Conservation (phyloP, 2,329 filamentous ascomycete genomes). For the Diaporthe destruens region DNA sequence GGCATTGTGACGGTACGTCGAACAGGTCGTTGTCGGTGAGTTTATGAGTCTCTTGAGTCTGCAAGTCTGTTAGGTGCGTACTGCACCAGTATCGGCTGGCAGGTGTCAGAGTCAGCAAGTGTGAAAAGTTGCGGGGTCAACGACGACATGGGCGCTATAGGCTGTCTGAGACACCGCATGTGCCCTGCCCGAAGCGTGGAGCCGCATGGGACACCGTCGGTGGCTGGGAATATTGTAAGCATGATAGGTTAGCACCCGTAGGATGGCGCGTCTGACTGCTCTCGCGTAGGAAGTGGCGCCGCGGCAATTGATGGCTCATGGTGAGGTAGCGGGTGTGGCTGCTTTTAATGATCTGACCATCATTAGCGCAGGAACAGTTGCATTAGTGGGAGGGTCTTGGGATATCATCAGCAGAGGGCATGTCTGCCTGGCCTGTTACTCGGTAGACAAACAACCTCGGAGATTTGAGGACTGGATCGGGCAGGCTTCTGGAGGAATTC, state of each 20-base stretch:
- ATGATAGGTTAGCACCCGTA: constrained; percentile 11
- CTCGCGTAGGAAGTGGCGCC: background rate
- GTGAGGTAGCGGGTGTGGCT: constrained; percentile 28
- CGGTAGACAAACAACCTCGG: too few species aligned
- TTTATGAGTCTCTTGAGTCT: too few species aligned
- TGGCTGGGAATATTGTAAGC: background rate
- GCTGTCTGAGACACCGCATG: constrained; percentile 24
- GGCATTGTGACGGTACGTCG: background rate
- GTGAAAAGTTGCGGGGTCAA: background rate
- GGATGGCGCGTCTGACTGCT: constrained; percentile 2
- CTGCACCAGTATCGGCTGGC: background rate
- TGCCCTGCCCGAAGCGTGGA: constrained; percentile 17
- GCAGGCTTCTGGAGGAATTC: background rate
- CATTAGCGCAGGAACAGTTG: constrained; percentile 19
- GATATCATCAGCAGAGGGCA: background rate
- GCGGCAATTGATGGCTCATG: background rate
- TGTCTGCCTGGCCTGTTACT: background rate
- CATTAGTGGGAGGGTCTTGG: constrained; percentile 10
- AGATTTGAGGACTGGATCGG: background rate
- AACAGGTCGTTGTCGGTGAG: background rate
- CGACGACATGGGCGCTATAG: constrained; percentile 11
- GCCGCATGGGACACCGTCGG: background rate
- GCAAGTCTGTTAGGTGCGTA: too few species aligned
- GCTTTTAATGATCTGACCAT: constrained; percentile 2
- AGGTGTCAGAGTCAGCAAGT: background rate